Base-by-base conservation (phyloP, 805 yeast genomes). In the Ogataea nakhonphanomensis region DNA sequence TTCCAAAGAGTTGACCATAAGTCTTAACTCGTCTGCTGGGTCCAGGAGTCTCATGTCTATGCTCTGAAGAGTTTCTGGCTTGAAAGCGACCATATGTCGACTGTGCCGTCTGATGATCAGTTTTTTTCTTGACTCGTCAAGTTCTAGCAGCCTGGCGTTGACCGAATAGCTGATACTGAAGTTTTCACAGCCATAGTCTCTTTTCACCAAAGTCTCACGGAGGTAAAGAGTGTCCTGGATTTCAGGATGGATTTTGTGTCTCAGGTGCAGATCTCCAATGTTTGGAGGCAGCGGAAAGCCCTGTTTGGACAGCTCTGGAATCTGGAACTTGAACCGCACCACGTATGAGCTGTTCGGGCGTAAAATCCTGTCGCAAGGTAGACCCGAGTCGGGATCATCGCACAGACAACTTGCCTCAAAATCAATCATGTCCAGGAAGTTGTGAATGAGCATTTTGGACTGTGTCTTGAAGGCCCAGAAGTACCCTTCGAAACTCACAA, bases 401-500 rank as follows among this genome's bases (percentile, higher is more conserved):
- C 41, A 34, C 13, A 50, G 24, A 14, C 51, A 46, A 25, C 51
- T 45, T 8, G 56, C 49, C 21, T 37, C 37, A 40, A 68, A 66
- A 46, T 68, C 73, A 39, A 65, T 58, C 71, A 68, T 67, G 41
- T 65, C 65, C 32, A 67, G 48, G 41, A 67, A 65, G 22, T 56
- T 64, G 22, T 48, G 50, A 25, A 51, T 44, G 8, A 46, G 44
- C 21, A 49, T 35, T 14, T 40, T 39, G 17, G 37, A 26, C 15
- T 49, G 39, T 3, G 36, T 37, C 25, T 23, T 30, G 20, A 43
- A 41, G 25, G 64, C 54, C 39, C 53, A 55, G 36, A 62, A 57
- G 24, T 53, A 56, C 1, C 76, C 75, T 51, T 71, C 76, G 29
- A 71, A 67, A 14, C 70, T 57, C 21, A 70, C 61, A 48, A 66